A percentile compares a stretch with the other conserved stretches of the same genome.
phyloP scores from a whole-genome alignment of 441 rosid species.

The Pelargonium cotyledonis region DNA sequence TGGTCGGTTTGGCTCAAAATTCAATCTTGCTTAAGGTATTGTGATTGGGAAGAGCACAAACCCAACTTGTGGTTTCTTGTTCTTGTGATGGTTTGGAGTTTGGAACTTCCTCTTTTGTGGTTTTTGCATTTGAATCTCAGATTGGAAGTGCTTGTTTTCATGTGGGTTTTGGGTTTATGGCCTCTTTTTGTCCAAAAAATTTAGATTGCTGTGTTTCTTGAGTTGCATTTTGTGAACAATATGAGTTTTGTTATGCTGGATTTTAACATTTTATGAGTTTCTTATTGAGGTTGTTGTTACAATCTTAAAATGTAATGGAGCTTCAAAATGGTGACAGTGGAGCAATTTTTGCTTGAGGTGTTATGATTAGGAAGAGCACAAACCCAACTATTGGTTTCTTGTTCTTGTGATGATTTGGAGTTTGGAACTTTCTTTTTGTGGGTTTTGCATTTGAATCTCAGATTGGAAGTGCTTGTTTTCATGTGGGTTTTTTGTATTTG shows the following conservation, averaged over 20 bases:
- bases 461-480: neutral
- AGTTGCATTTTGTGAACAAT: neutral
- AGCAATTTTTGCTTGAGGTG: too few species aligned
- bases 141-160: neutral
- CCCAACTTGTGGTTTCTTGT: neutral
- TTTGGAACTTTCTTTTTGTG: neutral
- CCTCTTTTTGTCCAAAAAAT: neutral
- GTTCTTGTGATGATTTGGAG: too few species aligned
- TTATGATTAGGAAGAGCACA: too few species aligned
- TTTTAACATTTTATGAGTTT: too few species aligned
- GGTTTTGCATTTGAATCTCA: neutral
- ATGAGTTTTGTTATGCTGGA: neutral
- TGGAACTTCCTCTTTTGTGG: neutral
- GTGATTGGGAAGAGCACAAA: neutral
- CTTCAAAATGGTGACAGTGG: neutral
- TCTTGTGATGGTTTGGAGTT: neutral
- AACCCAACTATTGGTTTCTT: too few species aligned
- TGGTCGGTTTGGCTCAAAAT: slow-evolving; percentile 1
- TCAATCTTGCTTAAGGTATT: neutral
- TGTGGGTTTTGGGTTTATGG: neutral
- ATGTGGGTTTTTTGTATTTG: neutral
- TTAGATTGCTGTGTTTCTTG: neutral
- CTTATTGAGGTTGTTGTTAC: neutral
- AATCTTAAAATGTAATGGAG: neutral
- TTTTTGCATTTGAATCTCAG: neutral